Base-by-base conservation (phyloP, 108 stramenopile species). In the Pseudonitzschia pungens region DNA sequence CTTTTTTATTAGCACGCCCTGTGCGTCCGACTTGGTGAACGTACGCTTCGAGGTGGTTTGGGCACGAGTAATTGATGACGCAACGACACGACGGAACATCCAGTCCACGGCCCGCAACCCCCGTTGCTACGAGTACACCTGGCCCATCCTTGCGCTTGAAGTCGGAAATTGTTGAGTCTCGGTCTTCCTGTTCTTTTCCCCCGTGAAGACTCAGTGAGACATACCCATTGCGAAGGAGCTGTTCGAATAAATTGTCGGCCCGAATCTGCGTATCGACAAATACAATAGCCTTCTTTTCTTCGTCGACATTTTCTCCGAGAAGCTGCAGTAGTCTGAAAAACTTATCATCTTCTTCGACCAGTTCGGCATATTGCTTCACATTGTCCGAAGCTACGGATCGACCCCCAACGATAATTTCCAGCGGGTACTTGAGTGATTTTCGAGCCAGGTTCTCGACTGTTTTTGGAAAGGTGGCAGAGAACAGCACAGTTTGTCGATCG, bases 111-210 rank as follows among this genome's bases (percentile, higher is more conserved):
- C 94, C 97, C 9, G 97, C 97, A 28, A 98, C 98, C 40, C 84
- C 78, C 10, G 98, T 99, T 27, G 97, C 98, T 2, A 99, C 96
- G 64, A 99, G 77, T 7, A 99, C 82, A 70, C 83, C 81, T 10
- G 90, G 87, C 12, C 92, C 92, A 74, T 87, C 93, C 22, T 78
- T 85, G 10, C 87, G 75, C 84, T 98, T 98, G 82, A 99, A 99
- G 72, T 99, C 99, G 0, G 90, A 85, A 70, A 99, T 96, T 15
- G 97, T 98, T n/a, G 89, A 92, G 81, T 99, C 98, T 0, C 99
- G 86, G 82, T 99, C 99, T 68, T 96, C 93, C 81, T 99, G 99
- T 62, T 99, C 99, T 86, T 97, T 98, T 4, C 98, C 99, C 10
- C 98, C 99, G 77, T 99, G 99, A 45, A 99, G 84, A 32, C 97